These are phyloP conservation scores for Aspergillus leporis DNA, from an alignment of 495 filamentous ascomycete species.

Conservation along the genomic window DNA sequence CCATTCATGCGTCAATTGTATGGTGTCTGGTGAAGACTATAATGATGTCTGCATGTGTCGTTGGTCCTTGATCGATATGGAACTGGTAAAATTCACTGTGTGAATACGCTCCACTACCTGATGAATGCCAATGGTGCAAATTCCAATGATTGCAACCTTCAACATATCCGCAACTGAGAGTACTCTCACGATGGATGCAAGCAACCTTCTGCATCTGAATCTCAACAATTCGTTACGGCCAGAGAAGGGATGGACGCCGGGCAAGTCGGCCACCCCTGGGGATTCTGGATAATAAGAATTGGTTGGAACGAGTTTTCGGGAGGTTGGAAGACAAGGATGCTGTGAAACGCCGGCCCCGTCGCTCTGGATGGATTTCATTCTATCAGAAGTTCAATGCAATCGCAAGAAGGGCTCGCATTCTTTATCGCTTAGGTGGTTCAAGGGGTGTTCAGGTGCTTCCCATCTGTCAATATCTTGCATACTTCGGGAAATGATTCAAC, in stretches of 20 bases:
- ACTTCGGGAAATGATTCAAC: slow-evolving; percentile 17
- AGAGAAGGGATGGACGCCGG: neutral
- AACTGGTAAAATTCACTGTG: slow-evolving; percentile 6
- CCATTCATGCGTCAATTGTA: slow-evolving; percentile 20
- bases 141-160: slow-evolving; percentile 6
- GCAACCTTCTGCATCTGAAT: neutral
- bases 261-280: neutral
- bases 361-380: slow-evolving; percentile 11
- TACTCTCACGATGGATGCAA: slow-evolving; percentile 1
- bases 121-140: slow-evolving; percentile 9
- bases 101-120: slow-evolving; percentile 3
- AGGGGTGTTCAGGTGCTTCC: slow-evolving; percentile 15
- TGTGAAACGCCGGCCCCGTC: neutral
- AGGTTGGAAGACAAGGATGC: neutral
- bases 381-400: slow-evolving; percentile 9
- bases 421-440: slow-evolving; percentile 9
- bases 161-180: neutral
- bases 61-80: slow-evolving; percentile 3
- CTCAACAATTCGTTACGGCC: neutral
- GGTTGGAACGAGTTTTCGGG: slow-evolving; percentile 2
- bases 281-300: neutral
- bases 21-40: neutral
- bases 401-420: slow-evolving; percentile 7
- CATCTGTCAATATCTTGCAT: slow-evolving; percentile 10
- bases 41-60: slow-evolving; percentile 1